Evolutionary conservation across 2,329 filamentous ascomycete genomes (phyloP).

Genomic region (Chrysoporthe cubensis): DNA sequence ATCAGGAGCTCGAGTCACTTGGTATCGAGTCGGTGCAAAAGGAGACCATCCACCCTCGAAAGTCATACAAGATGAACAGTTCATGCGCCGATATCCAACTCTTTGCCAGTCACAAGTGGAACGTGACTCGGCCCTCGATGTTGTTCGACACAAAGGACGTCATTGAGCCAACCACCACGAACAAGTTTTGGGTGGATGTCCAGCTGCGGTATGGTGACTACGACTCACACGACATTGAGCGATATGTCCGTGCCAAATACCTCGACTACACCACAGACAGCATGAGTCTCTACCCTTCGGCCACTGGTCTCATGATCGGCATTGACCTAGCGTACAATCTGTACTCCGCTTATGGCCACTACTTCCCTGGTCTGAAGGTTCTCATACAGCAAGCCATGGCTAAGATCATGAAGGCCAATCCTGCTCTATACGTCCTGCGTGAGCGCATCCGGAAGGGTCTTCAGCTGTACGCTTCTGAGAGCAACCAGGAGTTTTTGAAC

Average conservation of each 20-base stretch:
- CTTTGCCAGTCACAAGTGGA: slow-evolving; percentile 86
- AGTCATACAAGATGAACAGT: slow-evolving; percentile 99
- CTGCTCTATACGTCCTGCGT: slow-evolving; percentile 90
- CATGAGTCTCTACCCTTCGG: slow-evolving; percentile 97
- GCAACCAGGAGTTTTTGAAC: slow-evolving; percentile 98
- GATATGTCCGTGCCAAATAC: slow-evolving; percentile 97
- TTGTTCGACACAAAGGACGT: slow-evolving; percentile 96
- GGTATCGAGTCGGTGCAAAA: slow-evolving; percentile 98
- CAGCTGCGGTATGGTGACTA: slow-evolving; percentile 97
- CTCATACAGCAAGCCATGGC: slow-evolving; percentile 98
- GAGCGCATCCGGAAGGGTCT: slow-evolving; percentile 98
- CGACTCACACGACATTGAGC: slow-evolving; percentile 91
- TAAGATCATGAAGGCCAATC: slow-evolving; percentile 99
- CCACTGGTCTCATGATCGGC: slow-evolving; percentile 95
- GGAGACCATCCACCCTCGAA: slow-evolving; percentile 97
- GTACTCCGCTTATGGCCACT: slow-evolving; percentile 97
- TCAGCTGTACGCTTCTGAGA: slow-evolving; percentile 96
- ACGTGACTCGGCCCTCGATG: slow-evolving; percentile 89
- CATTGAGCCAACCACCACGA: slow-evolving; percentile 91
- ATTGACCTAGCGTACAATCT: slow-evolving; percentile 98
- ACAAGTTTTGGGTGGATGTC: slow-evolving; percentile 99
- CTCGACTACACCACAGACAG: slow-evolving; percentile 98
- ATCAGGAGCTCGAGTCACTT: slow-evolving; percentile 93
- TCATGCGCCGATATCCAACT: slow-evolving; percentile 68
- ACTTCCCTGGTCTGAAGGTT: slow-evolving; percentile 96